Percentiles rank a stretch among this genome's conserved stretches.
Conservation (phyloP, 148 eudicot species). For the Silene conica region DNA sequence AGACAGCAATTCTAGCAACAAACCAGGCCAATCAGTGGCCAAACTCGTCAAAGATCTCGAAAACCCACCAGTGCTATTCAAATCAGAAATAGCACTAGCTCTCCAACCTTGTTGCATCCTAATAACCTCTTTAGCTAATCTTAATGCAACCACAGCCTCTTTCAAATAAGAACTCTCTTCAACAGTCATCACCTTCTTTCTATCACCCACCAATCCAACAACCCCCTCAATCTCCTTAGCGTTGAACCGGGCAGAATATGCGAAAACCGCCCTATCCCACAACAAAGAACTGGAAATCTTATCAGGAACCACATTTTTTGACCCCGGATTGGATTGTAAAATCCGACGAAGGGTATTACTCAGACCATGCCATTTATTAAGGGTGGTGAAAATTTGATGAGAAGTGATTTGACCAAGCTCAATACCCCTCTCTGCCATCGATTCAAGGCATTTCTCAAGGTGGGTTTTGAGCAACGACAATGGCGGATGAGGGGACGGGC, state of each 20-base stretch:
- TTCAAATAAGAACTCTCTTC: slow-evolving; percentile 61
- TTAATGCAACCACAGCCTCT: slow-evolving; percentile 69
- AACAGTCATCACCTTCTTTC: slow-evolving; percentile 37
- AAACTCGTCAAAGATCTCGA: slow-evolving; percentile 68
- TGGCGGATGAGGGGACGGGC: slow-evolving; percentile 44
- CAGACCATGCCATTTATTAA: slow-evolving; percentile 75
- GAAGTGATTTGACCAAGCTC: slow-evolving; percentile 67
- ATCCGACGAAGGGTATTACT: slow-evolving; percentile 44
- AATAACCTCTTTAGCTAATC: slow-evolving; percentile 81
- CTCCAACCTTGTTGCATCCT: slow-evolving; percentile 74
- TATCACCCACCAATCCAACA: slow-evolving; percentile 35
- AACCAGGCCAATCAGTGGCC: slow-evolving; percentile 91
- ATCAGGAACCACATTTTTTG: slow-evolving; percentile 24
- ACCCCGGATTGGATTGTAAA: slow-evolving; percentile 20
- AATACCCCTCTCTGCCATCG: slow-evolving; percentile 60
- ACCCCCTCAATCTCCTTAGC: slow-evolving; percentile 45
- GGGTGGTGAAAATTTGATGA: slow-evolving; percentile 61
- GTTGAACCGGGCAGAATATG: slow-evolving; percentile 41
- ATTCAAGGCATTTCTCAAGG: slow-evolving; percentile 65
- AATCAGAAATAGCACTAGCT: slow-evolving; percentile 53
- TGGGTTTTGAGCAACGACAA: slow-evolving; percentile 45
- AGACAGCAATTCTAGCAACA: slow-evolving; percentile 86
- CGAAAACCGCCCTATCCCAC: slow-evolving; percentile 75
- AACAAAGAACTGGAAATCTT: slow-evolving; percentile 44
- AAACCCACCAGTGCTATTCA: slow-evolving; percentile 71